Evolutionary conservation across 2,329 filamentous ascomycete genomes (phyloP).

Genomic region (Leptographium lundbergii): DNA sequence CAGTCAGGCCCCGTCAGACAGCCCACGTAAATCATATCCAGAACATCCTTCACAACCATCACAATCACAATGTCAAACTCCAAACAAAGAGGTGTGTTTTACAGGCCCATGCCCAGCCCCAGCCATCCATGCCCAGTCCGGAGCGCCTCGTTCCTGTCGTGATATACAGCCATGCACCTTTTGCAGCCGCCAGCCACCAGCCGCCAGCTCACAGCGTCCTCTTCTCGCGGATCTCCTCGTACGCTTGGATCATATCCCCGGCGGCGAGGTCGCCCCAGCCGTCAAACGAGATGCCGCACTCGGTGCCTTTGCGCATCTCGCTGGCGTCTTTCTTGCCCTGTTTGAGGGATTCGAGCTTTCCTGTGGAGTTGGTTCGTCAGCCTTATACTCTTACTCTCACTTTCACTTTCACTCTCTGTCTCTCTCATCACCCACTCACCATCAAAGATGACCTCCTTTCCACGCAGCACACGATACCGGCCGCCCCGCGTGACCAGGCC

Average conservation of each 20-base stretch:
- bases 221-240: slow-evolving; percentile 67
- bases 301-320: slow-evolving; percentile 84
- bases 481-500: slow-evolving; percentile 53
- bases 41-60: too few species aligned
- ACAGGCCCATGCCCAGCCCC: background rate
- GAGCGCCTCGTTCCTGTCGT: background rate
- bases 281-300: slow-evolving; percentile 82
- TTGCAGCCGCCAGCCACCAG: slow-evolving; percentile 2
- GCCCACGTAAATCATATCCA: too few species aligned
- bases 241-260: slow-evolving; percentile 80
- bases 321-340: slow-evolving; percentile 83
- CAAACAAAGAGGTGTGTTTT: background rate
- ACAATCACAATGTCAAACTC: too few species aligned
- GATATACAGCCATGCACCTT: background rate
- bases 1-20: too few species aligned
- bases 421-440: slow-evolving; percentile 41
- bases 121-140: background rate
- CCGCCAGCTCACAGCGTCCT: slow-evolving; percentile 33
- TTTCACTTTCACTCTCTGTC: background rate
- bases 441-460: slow-evolving; percentile 61
- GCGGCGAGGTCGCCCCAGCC: slow-evolving; percentile 64
- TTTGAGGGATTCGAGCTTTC: slow-evolving; percentile 69
- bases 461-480: slow-evolving; percentile 60
- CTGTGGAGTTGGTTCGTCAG: slow-evolving; percentile 33
- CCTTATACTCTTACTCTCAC: background rate